A percentile compares a stretch with the other conserved stretches of the same genome.
These are phyloP conservation scores for Postia placenta DNA, from an alignment of 768 basidiomycete species.

Conservation along the genomic window DNA sequence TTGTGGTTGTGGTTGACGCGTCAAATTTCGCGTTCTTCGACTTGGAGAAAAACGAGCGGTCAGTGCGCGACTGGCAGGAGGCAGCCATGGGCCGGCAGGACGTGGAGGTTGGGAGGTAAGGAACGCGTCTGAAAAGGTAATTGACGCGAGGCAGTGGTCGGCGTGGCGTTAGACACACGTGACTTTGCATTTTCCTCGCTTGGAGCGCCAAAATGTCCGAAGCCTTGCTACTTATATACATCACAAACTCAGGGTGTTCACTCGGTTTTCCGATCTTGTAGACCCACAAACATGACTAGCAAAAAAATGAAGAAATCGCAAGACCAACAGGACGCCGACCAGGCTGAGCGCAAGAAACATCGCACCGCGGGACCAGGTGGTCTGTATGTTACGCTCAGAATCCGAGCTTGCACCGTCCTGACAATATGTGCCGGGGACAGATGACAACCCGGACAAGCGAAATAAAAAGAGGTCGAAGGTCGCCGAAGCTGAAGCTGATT, in stretches of 20 bases:
- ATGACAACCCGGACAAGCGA: conserved; percentile 5
- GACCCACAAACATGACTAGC: too few relatives aligned
- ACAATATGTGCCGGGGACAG: neutral
- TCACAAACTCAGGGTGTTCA: too few relatives aligned
- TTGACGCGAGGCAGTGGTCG: neutral
- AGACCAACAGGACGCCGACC: neutral
- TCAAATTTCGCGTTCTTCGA: conserved; percentile 15
- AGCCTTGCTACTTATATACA: too few relatives aligned
- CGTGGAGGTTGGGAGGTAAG: too few relatives aligned
- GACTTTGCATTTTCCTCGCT: neutral
- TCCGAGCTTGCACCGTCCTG: neutral
- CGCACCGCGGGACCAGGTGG: conserved; percentile 11
- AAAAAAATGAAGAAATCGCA: conserved; percentile 17
- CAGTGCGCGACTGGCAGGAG: conserved; percentile 13
- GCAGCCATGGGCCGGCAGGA: conserved; percentile 3
- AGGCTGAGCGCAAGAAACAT: conserved; percentile 6
- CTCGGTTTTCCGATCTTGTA: too few relatives aligned
- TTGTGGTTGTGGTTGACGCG: conserved; percentile 16
- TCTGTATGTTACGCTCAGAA: conserved; percentile 13
- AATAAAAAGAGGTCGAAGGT: conserved; percentile 23
- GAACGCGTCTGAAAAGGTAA: neutral
- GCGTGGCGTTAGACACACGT: neutral
- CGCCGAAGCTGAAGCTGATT: too few relatives aligned
- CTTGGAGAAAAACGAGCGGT: conserved; percentile 28
- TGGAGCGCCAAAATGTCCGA: neutral